Base-by-base conservation (phyloP, 2,329 filamentous ascomycete species). In the Aspergillus sp. region DNA sequence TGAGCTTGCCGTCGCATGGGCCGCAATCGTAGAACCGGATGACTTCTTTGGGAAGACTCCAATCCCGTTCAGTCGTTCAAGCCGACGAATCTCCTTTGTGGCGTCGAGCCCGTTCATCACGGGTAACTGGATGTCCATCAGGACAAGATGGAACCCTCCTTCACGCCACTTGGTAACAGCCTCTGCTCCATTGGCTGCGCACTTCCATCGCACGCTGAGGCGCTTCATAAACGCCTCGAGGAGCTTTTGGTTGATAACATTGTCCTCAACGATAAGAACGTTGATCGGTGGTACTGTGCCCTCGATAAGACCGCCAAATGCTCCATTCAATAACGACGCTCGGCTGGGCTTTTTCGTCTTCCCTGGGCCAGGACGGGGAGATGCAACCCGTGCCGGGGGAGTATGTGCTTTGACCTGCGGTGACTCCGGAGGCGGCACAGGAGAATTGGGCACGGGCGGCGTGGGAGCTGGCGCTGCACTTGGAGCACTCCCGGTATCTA, bases 121-220 rank as follows among this genome's bases (percentile, higher is more conserved):
- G 4, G 95, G 95, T 57, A 99, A 82, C 72, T 98, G 95, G 64
- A 99, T 98, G 73, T 99, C 95, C 95, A 99, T 99, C 54, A 99
- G 80, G 15, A 99, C 95, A 63, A 99, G 78, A 77, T 99, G 95
- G 70, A 96, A 98, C 0, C 95, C 95, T 37, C 95, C 95, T 4
- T 84, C 83, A 55, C 90, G 87, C 93, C 95, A 99, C 76, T 96
- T 97, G 60, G 85, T 88, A 27, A 98, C 92, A 2, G 95, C 95
- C 64, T 97, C 93, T 62, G 88, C 86, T 22, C 95, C 95, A 72
- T 98, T 96, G 83, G 96, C 91, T 39, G 95, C 95, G n/a, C 91
- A 96, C 75, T 95, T 89, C 92, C 93, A 98, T 34, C 95, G 86
- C 6, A 99, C 95, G 70, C 96, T 97, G 50, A 99, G 82, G 49